Conservation (phyloP, 768 basidiomycete species). For the Boletus sp. region DNA sequence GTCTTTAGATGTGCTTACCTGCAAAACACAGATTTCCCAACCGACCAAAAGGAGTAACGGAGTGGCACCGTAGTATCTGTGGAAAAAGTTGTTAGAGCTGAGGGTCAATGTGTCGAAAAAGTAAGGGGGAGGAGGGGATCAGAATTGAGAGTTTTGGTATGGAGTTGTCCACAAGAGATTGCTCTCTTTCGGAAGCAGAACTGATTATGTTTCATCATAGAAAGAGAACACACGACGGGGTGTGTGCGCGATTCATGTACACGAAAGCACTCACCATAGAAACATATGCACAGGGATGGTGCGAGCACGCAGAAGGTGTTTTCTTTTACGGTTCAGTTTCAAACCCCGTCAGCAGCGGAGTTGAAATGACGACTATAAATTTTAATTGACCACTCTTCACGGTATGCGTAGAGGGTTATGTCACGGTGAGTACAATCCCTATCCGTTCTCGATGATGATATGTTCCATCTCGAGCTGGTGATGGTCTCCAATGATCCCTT, state of each 20-base stretch:
- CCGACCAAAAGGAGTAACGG: not conserved
- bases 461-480: conserved; percentile 72
- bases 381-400: not conserved
- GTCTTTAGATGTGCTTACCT: not conserved
- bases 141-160: conserved; percentile 49
- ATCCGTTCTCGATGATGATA: conserved; percentile 54
- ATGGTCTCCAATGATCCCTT: conserved; percentile 63
- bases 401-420: too few relatives aligned
- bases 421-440: conserved; percentile 32
- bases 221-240: conserved; percentile 1
- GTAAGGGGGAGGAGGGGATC: conserved; percentile 25
- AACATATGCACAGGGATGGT: not conserved
- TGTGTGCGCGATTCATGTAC: not conserved
- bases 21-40: not conserved
- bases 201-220: conserved; percentile 58
- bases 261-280: conserved; percentile 13
- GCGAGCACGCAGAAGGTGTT: too few relatives aligned
- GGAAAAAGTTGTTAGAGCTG: conserved; percentile 1
- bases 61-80: not conserved
- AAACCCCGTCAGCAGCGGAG: conserved; percentile 33
- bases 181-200: conserved; percentile 83
- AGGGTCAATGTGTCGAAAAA: not conserved
- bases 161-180: conserved; percentile 71
- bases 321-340: not conserved
- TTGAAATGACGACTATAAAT: not conserved